Evolutionary conservation across 257 asterid species (phyloP).

Genomic region (Primulina huaijiensis): DNA sequence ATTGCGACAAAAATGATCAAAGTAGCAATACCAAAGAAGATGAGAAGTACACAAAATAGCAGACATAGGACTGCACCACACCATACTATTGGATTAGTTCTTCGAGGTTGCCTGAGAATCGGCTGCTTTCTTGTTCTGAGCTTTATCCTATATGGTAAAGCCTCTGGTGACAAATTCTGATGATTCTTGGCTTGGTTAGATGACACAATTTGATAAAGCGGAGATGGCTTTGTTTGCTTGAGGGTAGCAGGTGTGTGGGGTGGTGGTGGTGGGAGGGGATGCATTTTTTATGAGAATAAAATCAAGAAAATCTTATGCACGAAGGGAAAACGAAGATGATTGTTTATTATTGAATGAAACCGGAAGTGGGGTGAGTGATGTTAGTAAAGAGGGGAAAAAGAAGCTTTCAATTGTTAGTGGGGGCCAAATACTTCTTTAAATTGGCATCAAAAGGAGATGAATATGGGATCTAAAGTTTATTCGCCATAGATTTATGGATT

Average conservation of each 20-base stretch:
- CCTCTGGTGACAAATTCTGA: slow-evolving; percentile 32
- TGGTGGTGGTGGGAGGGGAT: slow-evolving; percentile 40
- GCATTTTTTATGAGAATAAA: slow-evolving; percentile 30
- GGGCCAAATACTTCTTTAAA: slow-evolving; percentile 36
- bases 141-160: slow-evolving; percentile 32
- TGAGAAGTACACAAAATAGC: slow-evolving; percentile 62
- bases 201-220: slow-evolving; percentile 32
- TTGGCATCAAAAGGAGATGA: slow-evolving; percentile 34
- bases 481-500: slow-evolving; percentile 28
- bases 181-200: slow-evolving; percentile 40
- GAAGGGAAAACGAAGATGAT: slow-evolving; percentile 26
- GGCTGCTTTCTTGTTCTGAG: slow-evolving; percentile 44
- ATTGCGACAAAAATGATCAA: slow-evolving; percentile 49
- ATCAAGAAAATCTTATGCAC: slow-evolving; percentile 11
- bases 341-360: slow-evolving; percentile 36
- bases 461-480: slow-evolving; percentile 37
- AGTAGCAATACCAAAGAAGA: slow-evolving; percentile 63
- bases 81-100: slow-evolving; percentile 74
- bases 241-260: slow-evolving; percentile 31
- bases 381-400: slow-evolving; percentile 33
- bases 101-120: slow-evolving; percentile 41
- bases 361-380: slow-evolving; percentile 36
- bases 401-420: slow-evolving; percentile 50
- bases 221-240: slow-evolving; percentile 36
- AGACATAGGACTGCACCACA: slow-evolving; percentile 59